Evolutionary conservation across 2,329 filamentous ascomycete species (phyloP).

Genomic region (Xylariaceae sp.): DNA sequence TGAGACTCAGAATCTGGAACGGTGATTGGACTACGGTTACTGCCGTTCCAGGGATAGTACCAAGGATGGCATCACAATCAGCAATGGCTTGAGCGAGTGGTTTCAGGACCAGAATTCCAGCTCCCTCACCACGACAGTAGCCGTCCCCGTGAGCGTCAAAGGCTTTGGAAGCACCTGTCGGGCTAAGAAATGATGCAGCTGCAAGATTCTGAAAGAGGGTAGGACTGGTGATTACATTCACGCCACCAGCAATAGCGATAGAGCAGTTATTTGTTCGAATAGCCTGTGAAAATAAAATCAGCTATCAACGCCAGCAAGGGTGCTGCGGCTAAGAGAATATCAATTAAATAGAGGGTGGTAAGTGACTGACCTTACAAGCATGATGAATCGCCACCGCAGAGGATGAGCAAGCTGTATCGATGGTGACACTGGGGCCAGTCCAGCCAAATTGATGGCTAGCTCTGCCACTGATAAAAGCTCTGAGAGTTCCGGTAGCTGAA

Average conservation of each 20-base stretch:
- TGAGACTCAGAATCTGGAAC: conserved; percentile 46
- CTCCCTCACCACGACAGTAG: neutral
- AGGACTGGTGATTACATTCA: conserved; percentile 42
- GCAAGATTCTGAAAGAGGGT: neutral
- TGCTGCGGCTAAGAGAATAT: no score
- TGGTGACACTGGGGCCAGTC: conserved; percentile 40
- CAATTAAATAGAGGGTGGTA: no score
- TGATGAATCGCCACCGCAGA: conserved; percentile 46
- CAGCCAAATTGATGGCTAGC: conserved; percentile 46
- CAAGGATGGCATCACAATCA: conserved; percentile 53
- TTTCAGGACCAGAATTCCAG: conserved; percentile 46
- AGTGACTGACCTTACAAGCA: conserved; percentile 36
- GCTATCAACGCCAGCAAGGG: no score
- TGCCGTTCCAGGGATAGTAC: conserved; percentile 46
- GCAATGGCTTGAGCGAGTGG: conserved; percentile 50
- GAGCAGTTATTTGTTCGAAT: conserved; percentile 41
- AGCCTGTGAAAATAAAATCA: no score
- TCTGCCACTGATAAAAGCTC: conserved; percentile 38
- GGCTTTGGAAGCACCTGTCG: neutral
- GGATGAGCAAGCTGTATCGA: conserved; percentile 48
- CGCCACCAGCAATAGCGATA: conserved; percentile 44
- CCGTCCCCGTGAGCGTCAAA: neutral
- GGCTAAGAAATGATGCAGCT: neutral
- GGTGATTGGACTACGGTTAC: conserved; percentile 48
- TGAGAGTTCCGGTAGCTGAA: conserved; percentile 32